phyloP scores from a whole-genome alignment of 257 asterid genomes.

The Eucommia ulmoides region DNA sequence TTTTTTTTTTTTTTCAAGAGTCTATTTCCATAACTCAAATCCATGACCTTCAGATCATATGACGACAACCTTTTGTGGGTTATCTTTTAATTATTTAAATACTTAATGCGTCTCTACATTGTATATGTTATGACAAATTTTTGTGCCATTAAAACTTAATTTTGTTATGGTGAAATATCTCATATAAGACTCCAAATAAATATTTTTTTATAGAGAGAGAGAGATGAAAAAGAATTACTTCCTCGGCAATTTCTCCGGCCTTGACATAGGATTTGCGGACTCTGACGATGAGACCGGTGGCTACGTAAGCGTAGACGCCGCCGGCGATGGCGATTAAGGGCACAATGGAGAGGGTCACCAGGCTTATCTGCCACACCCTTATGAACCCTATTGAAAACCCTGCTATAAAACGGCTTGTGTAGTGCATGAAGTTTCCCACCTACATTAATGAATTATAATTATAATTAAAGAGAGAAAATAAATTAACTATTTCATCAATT shows the following conservation, averaged over 20 bases:
- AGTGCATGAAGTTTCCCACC: constrained; percentile 90
- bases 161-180: too few species aligned
- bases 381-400: constrained; percentile 83
- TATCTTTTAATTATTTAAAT: too few species aligned
- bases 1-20: too few species aligned
- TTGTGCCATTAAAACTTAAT: too few species aligned
- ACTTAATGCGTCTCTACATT: too few species aligned
- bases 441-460: constrained; percentile 13
- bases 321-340: constrained; percentile 95
- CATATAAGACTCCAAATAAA: too few species aligned
- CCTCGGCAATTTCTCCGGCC: constrained; percentile 98
- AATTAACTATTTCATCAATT: not conserved
- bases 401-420: constrained; percentile 63
- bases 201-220: too few species aligned
- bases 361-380: constrained; percentile 92
- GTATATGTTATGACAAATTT: too few species aligned
- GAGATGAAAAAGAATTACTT: constrained; percentile 26
- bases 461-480: too few species aligned
- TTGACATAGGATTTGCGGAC: constrained; percentile 78
- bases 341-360: constrained; percentile 84
- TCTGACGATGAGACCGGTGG: constrained; percentile 71
- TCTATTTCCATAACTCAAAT: too few species aligned
- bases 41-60: too few species aligned
- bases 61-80: too few species aligned
- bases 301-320: constrained; percentile 78